Conservation (phyloP, 2,329 filamentous ascomycete genomes). For the Hortaea sp. region DNA sequence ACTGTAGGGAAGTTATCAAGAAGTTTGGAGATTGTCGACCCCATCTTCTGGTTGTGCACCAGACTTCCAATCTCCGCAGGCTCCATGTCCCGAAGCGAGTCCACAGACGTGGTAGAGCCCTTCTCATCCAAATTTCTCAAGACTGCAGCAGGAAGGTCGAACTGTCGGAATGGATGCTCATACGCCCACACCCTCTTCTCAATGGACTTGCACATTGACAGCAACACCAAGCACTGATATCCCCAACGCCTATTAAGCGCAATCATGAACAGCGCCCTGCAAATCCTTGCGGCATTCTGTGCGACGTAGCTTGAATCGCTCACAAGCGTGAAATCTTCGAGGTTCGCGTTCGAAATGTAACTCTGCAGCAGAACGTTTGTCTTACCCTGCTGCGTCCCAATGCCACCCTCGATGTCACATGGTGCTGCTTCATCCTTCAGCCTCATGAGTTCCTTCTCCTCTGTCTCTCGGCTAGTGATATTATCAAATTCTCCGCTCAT, state of each 20-base stretch:
- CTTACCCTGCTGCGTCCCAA: conserved; percentile 67
- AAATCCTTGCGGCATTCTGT: conserved; percentile 91
- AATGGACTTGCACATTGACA: conserved; percentile 92
- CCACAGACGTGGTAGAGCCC: conserved; percentile 61
- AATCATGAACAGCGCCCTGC: conserved; percentile 92
- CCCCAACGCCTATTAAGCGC: conserved; percentile 93
- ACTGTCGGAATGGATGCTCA: conserved; percentile 89
- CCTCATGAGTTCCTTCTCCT: conserved; percentile 73
- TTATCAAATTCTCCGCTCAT: conserved; percentile 98
- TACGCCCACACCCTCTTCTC: conserved; percentile 94
- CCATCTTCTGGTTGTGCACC: conserved; percentile 84
- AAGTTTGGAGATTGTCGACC: conserved; percentile 67
- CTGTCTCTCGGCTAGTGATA: conserved; percentile 81
- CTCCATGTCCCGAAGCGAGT: conserved; percentile 87
- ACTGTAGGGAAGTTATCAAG: conserved; percentile 88
- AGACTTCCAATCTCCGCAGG: conserved; percentile 77
- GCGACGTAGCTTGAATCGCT: conserved; percentile 93
- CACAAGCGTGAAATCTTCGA: conserved; percentile 86
- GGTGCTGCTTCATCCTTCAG: conserved; percentile 62
- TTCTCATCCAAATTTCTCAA: conserved; percentile 79
- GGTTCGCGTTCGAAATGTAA: conserved; percentile 77
- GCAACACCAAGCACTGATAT: conserved; percentile 80
- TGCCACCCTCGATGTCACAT: conserved; percentile 65
- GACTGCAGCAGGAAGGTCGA: conserved; percentile 76
- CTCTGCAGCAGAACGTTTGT: conserved; percentile 92